Base-by-base conservation (phyloP, 2,329 filamentous ascomycete genomes). In the Beauveria varroae region DNA sequence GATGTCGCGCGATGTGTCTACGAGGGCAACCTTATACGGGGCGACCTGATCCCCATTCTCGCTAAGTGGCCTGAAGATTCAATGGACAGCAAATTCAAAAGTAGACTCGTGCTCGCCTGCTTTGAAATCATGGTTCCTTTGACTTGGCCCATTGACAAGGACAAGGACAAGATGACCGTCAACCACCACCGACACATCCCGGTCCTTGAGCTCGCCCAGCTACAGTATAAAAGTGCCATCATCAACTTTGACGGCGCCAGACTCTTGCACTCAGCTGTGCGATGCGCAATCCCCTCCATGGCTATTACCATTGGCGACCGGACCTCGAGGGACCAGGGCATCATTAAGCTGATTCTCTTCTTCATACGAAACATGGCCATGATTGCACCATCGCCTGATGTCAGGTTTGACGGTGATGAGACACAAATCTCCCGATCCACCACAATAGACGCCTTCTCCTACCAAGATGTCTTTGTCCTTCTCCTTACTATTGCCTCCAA, bases 171-270 rank as follows among this genome's bases (percentile, higher is more conserved):
- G 69, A 93, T 95, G 84, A 98, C 92, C 4, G 79, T 92, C 68
- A 98, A 99, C 71, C 91, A 98, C 72, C 89, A 96, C 72, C 86
- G 91, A 62, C 95, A 99, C 75, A 84, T 93, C 46, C 92, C 95
- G 1, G 95, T 95, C 60, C 81, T 99, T 22, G 89, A 95, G 72
- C 83, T 96, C 61, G 89, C 91, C 0, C 95, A 98, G 71, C 82
- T 96, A 5, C 84, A 83, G 63, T 99, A 99, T 78, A 99, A 99
- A 76, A 85, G 90, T 60, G 87, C 88, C 5, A 86, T 97, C 47
- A 84, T 99, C 66, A 92, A 95, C 67, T 92, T 89, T 71, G 90
- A 93, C 67, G 85, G 85, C 50, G 84, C 87, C 4, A 82, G 84
- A 53, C 88, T 97, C 37, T 81, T 99, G 14, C 87, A 93, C 64